These are phyloP conservation scores for Erythrophleum ivorense DNA, from an alignment of 331 rosid species.

Conservation along the genomic window DNA sequence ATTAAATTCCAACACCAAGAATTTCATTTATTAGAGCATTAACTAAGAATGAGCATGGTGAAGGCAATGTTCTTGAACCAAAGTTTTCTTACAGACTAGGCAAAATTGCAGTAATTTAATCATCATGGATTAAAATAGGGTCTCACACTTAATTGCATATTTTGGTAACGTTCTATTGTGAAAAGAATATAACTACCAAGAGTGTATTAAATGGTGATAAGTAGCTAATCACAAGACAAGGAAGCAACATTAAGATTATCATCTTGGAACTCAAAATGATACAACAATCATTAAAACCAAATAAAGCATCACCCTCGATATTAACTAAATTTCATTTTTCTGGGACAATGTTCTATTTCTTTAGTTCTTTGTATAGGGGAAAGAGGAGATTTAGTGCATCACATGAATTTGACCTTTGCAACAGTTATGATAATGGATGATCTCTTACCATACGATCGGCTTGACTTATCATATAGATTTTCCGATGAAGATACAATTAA, in stretches of 20 bases:
- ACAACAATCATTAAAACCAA: background rate
- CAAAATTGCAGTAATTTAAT: too few species aligned
- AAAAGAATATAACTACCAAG: slow-evolving; percentile 10
- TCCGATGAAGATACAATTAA: slow-evolving; percentile 91
- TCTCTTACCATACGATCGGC: slow-evolving; percentile 75
- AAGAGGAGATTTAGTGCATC: background rate
- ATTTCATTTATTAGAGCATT: too few species aligned
- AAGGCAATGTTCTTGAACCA: too few species aligned
- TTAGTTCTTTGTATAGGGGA: background rate
- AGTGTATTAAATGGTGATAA: slow-evolving; percentile 1
- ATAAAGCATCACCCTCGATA: background rate
- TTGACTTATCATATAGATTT: slow-evolving; percentile 65
- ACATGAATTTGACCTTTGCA: slow-evolving; percentile 78
- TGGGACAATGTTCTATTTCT: background rate
- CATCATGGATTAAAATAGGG: too few species aligned
- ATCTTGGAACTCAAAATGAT: slow-evolving; percentile 3
- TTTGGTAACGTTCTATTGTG: background rate
- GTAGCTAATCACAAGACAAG: slow-evolving; percentile 7
- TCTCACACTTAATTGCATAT: too few species aligned
- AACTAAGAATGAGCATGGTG: too few species aligned
- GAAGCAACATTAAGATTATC: slow-evolving; percentile 10
- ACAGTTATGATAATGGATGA: slow-evolving; percentile 78
- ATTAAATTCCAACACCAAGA: too few species aligned
- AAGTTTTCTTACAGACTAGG: too few species aligned
- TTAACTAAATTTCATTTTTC: slow-evolving; percentile 7